These are phyloP conservation scores for Tolypocladium ovalisporum DNA, from an alignment of 2,329 filamentous ascomycete species.

Conservation along the genomic window DNA sequence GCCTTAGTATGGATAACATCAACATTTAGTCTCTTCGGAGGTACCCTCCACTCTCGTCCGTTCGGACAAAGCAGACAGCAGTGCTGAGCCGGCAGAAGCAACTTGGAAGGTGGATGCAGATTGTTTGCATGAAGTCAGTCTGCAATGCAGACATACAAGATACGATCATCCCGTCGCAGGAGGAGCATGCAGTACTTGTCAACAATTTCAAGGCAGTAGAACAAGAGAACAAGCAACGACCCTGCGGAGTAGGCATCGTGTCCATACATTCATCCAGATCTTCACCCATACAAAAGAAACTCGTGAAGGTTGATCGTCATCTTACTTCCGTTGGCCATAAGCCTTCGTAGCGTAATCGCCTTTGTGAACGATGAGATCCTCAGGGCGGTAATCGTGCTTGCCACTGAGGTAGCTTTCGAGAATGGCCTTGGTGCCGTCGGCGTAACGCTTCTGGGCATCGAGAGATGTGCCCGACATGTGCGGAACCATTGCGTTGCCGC, in stretches of 20 bases:
- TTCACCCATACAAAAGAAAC: not conserved
- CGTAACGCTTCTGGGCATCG: constrained; percentile 90
- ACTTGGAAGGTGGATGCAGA: too few relatives aligned
- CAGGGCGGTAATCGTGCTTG: constrained; percentile 72
- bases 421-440: constrained; percentile 79
- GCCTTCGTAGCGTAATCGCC: constrained; percentile 94
- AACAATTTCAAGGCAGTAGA: not conserved
- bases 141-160: not conserved
- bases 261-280: not conserved
- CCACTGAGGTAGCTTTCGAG: constrained; percentile 84
- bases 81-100: too few relatives aligned
- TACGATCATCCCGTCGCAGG: not conserved
- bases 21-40: too few relatives aligned
- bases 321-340: constrained; percentile 63
- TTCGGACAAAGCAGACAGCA: too few relatives aligned
- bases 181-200: not conserved
- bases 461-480: constrained; percentile 99
- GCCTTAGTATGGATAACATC: too few relatives aligned
- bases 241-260: not conserved
- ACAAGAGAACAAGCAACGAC: not conserved
- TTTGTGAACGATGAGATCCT: constrained; percentile 83
- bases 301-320: not conserved
- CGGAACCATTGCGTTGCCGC: constrained; percentile 96
- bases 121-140: too few relatives aligned
- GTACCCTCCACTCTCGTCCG: too few relatives aligned